Evolutionary conservation across 2,329 filamentous ascomycete genomes (phyloP).

Genomic region (Trichoderma cornu-damae): DNA sequence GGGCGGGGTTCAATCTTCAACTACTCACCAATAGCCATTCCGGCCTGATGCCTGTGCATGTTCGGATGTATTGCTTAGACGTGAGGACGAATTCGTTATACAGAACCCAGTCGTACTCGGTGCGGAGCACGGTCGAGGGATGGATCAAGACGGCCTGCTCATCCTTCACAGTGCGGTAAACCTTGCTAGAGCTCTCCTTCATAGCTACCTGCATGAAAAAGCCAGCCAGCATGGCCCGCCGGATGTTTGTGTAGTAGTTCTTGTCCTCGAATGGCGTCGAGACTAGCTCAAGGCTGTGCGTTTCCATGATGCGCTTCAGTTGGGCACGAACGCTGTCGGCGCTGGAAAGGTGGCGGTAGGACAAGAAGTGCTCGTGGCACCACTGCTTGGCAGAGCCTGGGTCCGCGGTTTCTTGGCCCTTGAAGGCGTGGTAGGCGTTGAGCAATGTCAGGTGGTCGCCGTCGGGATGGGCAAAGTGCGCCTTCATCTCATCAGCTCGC

Average conservation of each 20-base stretch:
- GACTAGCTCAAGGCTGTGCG: constrained; percentile 75
- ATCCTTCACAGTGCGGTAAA: constrained; percentile 94
- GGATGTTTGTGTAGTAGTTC: constrained; percentile 97
- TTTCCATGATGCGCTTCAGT: constrained; percentile 95
- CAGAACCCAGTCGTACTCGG: constrained; percentile 92
- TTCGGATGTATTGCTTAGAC: constrained; percentile 96
- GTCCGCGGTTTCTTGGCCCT: constrained; percentile 56
- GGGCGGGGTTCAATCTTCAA: not conserved
- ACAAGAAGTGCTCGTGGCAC: constrained; percentile 97
- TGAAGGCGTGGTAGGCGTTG: constrained; percentile 98
- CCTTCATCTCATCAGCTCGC: constrained; percentile 96
- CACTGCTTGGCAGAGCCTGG: constrained; percentile 73
- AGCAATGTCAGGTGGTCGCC: constrained; percentile 94
- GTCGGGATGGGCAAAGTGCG: constrained; percentile 83
- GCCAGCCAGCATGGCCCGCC: constrained; percentile 81
- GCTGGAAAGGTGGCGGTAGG: constrained; percentile 78
- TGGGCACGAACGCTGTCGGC: constrained; percentile 92
- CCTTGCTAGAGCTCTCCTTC: constrained; percentile 80
- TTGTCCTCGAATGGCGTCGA: constrained; percentile 91
- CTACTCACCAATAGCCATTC: constrained; percentile 83
- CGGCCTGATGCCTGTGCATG: constrained; percentile 82
- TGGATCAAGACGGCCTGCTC: constrained; percentile 91
- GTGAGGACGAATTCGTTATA: constrained; percentile 99
- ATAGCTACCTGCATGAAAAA: constrained; percentile 99
- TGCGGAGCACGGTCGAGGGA: constrained; percentile 81